Conservation (phyloP, 208 protist species). For the Crithidia fasciculata region DNA sequence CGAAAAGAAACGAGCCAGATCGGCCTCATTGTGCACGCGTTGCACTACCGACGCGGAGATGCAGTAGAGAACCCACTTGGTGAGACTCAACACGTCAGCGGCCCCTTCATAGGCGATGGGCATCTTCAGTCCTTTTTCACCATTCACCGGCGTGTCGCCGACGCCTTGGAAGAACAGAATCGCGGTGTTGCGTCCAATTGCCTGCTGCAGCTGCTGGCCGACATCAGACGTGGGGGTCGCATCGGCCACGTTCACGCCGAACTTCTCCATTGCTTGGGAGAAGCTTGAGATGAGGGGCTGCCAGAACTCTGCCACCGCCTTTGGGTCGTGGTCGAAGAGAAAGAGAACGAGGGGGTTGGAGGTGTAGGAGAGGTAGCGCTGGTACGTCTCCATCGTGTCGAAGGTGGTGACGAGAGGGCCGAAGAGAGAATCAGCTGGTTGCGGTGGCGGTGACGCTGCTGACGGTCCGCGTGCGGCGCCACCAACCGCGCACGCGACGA, state of each 20-base stretch:
- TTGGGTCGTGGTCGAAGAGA: slow-evolving; percentile 12
- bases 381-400: slow-evolving; percentile 12
- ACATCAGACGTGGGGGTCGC: slow-evolving; percentile 15
- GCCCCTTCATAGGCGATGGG: slow-evolving; percentile 28
- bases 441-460: background rate
- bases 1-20: slow-evolving; percentile 37
- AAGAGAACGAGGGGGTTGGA: slow-evolving; percentile 29
- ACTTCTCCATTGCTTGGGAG: slow-evolving; percentile 15
- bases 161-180: slow-evolving; percentile 50
- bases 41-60: slow-evolving; percentile 36
- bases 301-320: slow-evolving; percentile 19
- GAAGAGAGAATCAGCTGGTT: background rate
- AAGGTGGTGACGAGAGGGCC: slow-evolving; percentile 22
- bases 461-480: background rate
- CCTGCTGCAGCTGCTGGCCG: slow-evolving; percentile 14
- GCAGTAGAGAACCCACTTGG: slow-evolving; percentile 38
- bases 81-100: slow-evolving; percentile 16
- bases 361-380: slow-evolving; percentile 16
- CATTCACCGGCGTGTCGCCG: slow-evolving; percentile 14
- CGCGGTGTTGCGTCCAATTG: slow-evolving; percentile 3
- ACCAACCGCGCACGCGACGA: background rate
- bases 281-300: slow-evolving; percentile 26
- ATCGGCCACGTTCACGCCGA: slow-evolving; percentile 35
- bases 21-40: slow-evolving; percentile 41
- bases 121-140: slow-evolving; percentile 23